phyloP scores from a whole-genome alignment of 306 rosid species.

The Alnus glutinosa region DNA sequence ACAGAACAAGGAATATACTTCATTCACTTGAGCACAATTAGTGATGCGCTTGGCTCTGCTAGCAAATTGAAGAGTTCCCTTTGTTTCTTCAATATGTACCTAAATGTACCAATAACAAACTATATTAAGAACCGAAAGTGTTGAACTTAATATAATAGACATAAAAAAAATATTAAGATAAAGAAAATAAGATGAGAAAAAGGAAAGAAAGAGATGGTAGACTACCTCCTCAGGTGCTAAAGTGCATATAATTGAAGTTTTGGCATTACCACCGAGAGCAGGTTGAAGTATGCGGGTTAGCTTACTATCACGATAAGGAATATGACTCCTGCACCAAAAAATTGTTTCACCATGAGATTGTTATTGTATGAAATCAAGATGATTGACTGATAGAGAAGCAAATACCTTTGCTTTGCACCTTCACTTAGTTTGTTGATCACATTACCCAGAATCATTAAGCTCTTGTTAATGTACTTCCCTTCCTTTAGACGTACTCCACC shows the following conservation, averaged over 20 bases:
- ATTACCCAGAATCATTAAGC: constrained; percentile 92
- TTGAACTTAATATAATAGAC: background rate
- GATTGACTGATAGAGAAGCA: background rate
- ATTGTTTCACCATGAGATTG: background rate
- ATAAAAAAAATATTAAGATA: background rate
- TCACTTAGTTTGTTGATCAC: constrained; percentile 95
- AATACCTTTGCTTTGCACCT: constrained; percentile 79
- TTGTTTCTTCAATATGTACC: constrained; percentile 92
- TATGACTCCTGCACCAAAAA: constrained; percentile 64
- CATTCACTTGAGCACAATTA: constrained; percentile 93
- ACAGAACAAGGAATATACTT: constrained; percentile 47
- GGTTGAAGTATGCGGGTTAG: constrained; percentile 98
- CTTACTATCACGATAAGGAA: constrained; percentile 97
- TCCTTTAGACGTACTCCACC: constrained; percentile 92
- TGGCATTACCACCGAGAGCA: constrained; percentile 99
- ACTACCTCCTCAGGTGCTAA: constrained; percentile 95
- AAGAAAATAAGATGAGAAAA: constrained; percentile 1
- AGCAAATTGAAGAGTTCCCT: constrained; percentile 97
- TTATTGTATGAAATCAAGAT: background rate
- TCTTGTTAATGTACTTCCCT: constrained; percentile 93
- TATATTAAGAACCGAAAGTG: constrained; percentile 6
- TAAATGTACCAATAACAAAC: constrained; percentile 29
- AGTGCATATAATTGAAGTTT: constrained; percentile 93
- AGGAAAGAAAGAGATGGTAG: background rate
- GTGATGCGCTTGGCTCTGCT: constrained; percentile 97